Evolutionary conservation across 805 yeast genomes (phyloP), one percentile per base, ranked within the genome.

Genomic region (Lipomyces anomalus): DNA sequence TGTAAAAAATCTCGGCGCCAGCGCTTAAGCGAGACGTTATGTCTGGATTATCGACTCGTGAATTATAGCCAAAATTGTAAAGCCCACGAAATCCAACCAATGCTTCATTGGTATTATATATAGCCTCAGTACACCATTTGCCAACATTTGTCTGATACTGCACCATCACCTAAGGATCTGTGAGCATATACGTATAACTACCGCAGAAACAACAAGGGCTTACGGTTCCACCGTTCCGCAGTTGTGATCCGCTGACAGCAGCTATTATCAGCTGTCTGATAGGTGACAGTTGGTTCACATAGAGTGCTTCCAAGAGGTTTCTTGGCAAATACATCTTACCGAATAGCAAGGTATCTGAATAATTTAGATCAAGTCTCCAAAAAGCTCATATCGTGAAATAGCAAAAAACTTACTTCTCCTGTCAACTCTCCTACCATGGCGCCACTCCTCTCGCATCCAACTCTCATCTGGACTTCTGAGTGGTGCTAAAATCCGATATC

Each of bases 281-380:
- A 4, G 73, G 64, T 0, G 81, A 69, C 16, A 85, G 57, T 44
- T 86, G 68, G 51, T 82, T 77, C 34, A 87, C 77, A 5, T 80
- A 54, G 90, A 92, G 81, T 1, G 95, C 95, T 63, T 90, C 97
- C 2, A 92, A 66, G 5, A 83, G 80, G 16, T 85, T 80, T 1
- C 86, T 84, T 0, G 98, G 97, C 50, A 90, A 79, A 58, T 82
- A 84, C 79, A 92, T 76, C 52, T 90, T 71, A 0, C 97, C 97
- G 62, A 86, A 90, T 28, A 83, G 64, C 13, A 90, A 67, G 0
- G 79, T 68, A 35, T 63, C 61, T 40, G 45, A 34, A 30, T 7
- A n/a, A 37, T 16, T 6, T n/a, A n/a, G n/a, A n/a, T n/a, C n/a
- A n/a, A n/a, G n/a, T n/a, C n/a, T n/a, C n/a, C n/a, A n/a, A n/a